Evolutionary conservation across 148 eudicot species (phyloP), one percentile per base, ranked within the genome.

Genomic region (Amaranthus palmeri): DNA sequence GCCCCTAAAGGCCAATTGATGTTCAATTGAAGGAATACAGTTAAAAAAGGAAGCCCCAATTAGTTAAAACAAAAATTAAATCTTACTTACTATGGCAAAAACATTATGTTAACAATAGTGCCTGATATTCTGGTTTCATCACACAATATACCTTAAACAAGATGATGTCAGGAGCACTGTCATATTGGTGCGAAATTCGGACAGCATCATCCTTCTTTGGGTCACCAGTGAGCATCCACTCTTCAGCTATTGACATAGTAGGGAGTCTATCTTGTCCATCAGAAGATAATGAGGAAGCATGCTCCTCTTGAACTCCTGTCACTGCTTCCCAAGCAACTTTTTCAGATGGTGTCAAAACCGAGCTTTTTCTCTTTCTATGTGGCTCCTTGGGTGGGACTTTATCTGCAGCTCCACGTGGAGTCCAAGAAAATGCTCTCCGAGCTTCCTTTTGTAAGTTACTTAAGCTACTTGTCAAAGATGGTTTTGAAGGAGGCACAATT

Each of bases 211-310:
- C 97, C 86, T 96, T 96, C 56, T 54, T 76, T 41, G 66, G 80
- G 81, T 88, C 96, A 78, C 99, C 99, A 61, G 92, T 96, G 46
- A 96, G 92, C 96, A 90, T 96, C 99, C 99, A 96, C 72, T 92
- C 96, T 66, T 92, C 97, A 70, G 97, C 77, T 70, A 88, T 84
- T 40, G 96, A 83, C 60, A 84, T 89, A 74, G 96, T 83, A 69
- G 97, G 89, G 76, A 89, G 85, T 45, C 97, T 84, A 53, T 96
- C 99, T 80, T 88, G 97, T 40, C 96, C 96, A 77, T 96, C 99
- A 41, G 79, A 74, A 72, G 96, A 56, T 72, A 70, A 84, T n/a
- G 84, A 79, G 70, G 87, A 68, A 60, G 65, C 88, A 61, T 85
- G 85, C 67, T 96, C 99, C 82, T 96, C 99, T 68, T 90, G 95